Conservation (phyloP, 2,329 filamentous ascomycete genomes). For the Acrocalymma vagum region DNA sequence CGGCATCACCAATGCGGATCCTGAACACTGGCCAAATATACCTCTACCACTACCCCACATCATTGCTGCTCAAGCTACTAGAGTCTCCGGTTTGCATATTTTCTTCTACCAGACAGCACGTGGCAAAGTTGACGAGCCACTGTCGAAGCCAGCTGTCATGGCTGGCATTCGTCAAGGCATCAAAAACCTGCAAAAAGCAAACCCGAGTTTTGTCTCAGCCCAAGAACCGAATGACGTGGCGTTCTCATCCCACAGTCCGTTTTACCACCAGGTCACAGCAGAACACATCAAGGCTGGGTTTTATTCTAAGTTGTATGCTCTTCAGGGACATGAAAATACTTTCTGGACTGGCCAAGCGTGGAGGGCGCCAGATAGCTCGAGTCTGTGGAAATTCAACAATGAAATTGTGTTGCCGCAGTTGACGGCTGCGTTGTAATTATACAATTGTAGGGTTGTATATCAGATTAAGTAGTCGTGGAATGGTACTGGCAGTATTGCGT, state of each 20-base stretch:
- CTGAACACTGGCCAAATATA: background rate
- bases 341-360: constrained; percentile 31
- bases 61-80: constrained; percentile 1
- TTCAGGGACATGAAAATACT: constrained; percentile 28
- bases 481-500: too few species aligned
- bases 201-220: constrained; percentile 9
- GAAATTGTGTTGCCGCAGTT: constrained; percentile 47
- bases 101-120: constrained; percentile 16
- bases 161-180: too few species aligned
- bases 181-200: constrained; percentile 15
- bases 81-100: constrained; percentile 11
- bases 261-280: constrained; percentile 14
- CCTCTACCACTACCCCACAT: constrained; percentile 25
- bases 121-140: too few species aligned
- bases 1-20: constrained; percentile 26
- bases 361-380: constrained; percentile 23
- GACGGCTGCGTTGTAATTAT: constrained; percentile 12
- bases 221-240: constrained; percentile 20
- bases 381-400: constrained; percentile 40
- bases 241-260: constrained; percentile 36
- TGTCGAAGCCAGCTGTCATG: too few species aligned
- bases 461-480: too few species aligned
- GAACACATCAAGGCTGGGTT: constrained; percentile 22
- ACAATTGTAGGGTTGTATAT: too few species aligned
- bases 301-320: constrained; percentile 29